Conservation (phyloP, 1,139 yeast genomes). For the Protomyces inouyei region DNA sequence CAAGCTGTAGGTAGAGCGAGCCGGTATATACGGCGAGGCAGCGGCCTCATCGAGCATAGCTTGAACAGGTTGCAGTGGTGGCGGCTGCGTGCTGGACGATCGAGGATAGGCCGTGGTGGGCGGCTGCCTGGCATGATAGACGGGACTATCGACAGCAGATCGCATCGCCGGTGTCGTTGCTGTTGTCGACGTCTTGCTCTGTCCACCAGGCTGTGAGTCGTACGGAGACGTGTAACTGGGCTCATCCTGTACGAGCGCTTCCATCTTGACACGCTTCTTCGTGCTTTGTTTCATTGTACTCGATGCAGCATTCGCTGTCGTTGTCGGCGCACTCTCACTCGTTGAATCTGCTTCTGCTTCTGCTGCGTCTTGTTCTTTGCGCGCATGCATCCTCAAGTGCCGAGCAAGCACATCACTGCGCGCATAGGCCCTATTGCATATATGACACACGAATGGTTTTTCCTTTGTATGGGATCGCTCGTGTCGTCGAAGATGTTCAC, state of each 20-base stretch:
- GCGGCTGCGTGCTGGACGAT: neutral
- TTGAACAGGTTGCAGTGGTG: neutral
- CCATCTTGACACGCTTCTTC: neutral
- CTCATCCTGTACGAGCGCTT: neutral
- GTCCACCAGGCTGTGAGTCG: neutral
- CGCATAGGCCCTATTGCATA: conserved; percentile 22
- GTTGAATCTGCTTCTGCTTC: neutral
- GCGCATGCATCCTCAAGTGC: conserved; percentile 20
- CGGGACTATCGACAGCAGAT: neutral
- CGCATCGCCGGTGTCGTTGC: neutral
- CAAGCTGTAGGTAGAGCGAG: neutral
- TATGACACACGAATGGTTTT: conserved; percentile 22
- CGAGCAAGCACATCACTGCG: conserved; percentile 26
- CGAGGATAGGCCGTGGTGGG: neutral
- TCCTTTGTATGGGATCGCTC: conserved; percentile 24
- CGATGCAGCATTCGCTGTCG: neutral
- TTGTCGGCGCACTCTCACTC: neutral
- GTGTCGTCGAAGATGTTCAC: conserved; percentile 19
- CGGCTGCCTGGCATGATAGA: neutral
- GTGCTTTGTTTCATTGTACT: neutral
- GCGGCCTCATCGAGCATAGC: neutral
- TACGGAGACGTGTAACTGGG: too few species aligned
- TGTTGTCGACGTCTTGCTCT: neutral
- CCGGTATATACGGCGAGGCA: neutral
- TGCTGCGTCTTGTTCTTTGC: neutral